These are phyloP conservation scores for Pichia scutulata DNA, from an alignment of 805 yeast genomes.

Conservation along the genomic window DNA sequence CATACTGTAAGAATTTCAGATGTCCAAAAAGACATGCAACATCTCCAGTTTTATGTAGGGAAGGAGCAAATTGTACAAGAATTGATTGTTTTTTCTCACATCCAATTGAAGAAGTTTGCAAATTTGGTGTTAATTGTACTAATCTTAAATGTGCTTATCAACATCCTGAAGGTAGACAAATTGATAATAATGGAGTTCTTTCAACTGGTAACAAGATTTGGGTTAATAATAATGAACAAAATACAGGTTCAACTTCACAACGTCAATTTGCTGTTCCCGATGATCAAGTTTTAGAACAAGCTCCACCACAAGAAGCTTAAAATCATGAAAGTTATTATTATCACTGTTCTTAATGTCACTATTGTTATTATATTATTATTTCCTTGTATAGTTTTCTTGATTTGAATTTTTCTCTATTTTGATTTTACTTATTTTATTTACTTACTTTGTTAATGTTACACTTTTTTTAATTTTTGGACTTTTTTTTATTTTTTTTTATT, in stretches of 20 bases:
- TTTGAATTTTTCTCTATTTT: not conserved
- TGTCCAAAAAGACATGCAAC: conserved; percentile 86
- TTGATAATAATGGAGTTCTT: conserved; percentile 11
- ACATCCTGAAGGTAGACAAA: conserved; percentile 75
- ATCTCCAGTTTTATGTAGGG: conserved; percentile 67
- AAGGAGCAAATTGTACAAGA: conserved; percentile 71
- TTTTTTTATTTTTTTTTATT: conserved; percentile 6
- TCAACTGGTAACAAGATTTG: conserved; percentile 25
- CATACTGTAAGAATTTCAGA: conserved; percentile 64
- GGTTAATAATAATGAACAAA: conserved; percentile 19
- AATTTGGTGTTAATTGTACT: conserved; percentile 68
- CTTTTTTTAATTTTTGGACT: not conserved
- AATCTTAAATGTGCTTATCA: conserved; percentile 63
- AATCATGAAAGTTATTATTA: not conserved
- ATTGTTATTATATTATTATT: no score
- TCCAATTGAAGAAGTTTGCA: conserved; percentile 73
- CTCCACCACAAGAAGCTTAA: conserved; percentile 39
- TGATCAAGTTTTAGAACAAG: conserved; percentile 62
- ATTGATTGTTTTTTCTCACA: conserved; percentile 78
- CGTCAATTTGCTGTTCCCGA: conserved; percentile 76
- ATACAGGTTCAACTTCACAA: conserved; percentile 37
- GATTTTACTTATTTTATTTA: not conserved
- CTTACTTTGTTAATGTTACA: not conserved
- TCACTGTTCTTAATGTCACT: no score
- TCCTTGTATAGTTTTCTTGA: conserved; percentile 1